A percentile compares a stretch with the other conserved stretches of the same genome.
phyloP scores from a whole-genome alignment of 768 basidiomycete genomes.

The Leccinellum albellum region DNA sequence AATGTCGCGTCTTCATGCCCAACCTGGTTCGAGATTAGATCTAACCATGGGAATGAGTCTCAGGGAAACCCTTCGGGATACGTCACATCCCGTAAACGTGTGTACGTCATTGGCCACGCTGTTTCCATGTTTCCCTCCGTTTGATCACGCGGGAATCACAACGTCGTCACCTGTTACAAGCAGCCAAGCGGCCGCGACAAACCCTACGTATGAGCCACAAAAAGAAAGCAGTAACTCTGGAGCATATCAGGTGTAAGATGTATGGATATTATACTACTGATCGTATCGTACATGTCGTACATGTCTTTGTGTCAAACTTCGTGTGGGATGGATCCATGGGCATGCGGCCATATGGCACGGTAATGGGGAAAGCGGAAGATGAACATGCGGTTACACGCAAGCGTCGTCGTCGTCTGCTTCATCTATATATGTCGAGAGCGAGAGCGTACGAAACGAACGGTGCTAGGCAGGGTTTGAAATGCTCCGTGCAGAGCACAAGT shows the following conservation, averaged over 20 bases:
- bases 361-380: conserved; percentile 16
- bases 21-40: neutral
- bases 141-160: conserved; percentile 1
- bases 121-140: neutral
- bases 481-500: conserved; percentile 7
- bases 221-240: conserved; percentile 1
- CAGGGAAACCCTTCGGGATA: neutral
- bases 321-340: conserved; percentile 7
- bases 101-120: conserved; percentile 7
- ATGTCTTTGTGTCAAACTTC: conserved; percentile 14
- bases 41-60: neutral
- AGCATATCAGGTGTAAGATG: conserved; percentile 8
- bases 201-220: conserved; percentile 1
- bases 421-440: conserved; percentile 17
- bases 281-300: conserved; percentile 29
- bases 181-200: neutral
- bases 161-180: conserved; percentile 6
- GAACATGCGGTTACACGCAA: conserved; percentile 18
- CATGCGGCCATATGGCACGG: conserved; percentile 17
- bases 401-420: conserved; percentile 15
- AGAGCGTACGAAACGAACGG: conserved; percentile 3
- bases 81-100: neutral
- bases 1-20: neutral
- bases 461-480: neutral
- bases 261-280: conserved; percentile 22